These are phyloP conservation scores for Fusarium sulawesiense DNA, from an alignment of 2,329 filamentous ascomycete genomes.

Conservation along the genomic window DNA sequence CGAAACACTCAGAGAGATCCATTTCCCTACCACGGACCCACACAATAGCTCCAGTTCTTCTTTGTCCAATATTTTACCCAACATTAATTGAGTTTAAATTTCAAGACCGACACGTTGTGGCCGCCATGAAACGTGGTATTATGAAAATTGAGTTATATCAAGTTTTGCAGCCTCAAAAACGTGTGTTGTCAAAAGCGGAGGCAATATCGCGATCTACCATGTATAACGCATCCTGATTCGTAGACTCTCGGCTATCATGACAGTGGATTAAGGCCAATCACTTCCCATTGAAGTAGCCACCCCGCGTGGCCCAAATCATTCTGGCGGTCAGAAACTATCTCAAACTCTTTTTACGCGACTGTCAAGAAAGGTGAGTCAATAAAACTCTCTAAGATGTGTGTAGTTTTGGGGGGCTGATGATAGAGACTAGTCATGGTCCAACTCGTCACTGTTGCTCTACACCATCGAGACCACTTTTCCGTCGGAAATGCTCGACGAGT, in stretches of 20 bases:
- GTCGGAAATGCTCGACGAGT: constrained; percentile 34
- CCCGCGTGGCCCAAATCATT: not conserved
- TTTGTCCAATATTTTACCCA: too few species aligned
- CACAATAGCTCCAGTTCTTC: not conserved
- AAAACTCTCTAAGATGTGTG: too few species aligned
- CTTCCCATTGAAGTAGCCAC: constrained; percentile 8
- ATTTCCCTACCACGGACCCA: not conserved
- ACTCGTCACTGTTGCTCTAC: constrained; percentile 44
- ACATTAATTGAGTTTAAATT: not conserved
- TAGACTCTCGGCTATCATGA: constrained; percentile 1
- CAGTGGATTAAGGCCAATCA: constrained; percentile 9
- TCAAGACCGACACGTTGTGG: too few species aligned
- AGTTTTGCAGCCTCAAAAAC: not conserved
- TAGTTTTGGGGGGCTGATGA: too few species aligned
- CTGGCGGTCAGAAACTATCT: constrained; percentile 1
- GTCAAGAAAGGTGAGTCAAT: not conserved
- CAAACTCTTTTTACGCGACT: not conserved
- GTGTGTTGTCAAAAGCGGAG: not conserved
- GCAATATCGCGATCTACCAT: not conserved
- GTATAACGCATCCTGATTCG: not conserved
- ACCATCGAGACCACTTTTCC: constrained; percentile 47
- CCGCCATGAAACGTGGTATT: not conserved
- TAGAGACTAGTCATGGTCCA: constrained; percentile 17
- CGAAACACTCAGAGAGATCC: not conserved
- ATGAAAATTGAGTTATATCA: not conserved